Evolutionary conservation across 2,329 filamentous ascomycete species (phyloP), one percentile per base, ranked within the genome.

Genomic region (Fusarium tanahbumbuense): DNA sequence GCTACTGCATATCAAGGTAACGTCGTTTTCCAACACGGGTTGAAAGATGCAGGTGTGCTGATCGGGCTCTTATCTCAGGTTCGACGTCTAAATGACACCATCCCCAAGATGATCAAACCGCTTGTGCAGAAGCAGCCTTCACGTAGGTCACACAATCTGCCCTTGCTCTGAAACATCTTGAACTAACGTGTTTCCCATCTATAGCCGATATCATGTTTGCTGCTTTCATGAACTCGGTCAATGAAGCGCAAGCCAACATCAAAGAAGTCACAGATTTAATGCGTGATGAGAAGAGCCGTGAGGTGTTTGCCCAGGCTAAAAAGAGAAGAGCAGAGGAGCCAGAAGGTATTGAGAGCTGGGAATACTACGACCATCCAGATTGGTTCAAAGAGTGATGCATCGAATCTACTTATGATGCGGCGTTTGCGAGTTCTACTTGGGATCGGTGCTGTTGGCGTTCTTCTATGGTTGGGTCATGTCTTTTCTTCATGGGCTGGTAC

Each of bases 291-390:
- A 80, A 83, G 46, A 85, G 79, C 64, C 81, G 80, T 46, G 83
- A 83, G 55, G 80, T 88, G 13, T 80, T 91, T 56, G 82, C 85
- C 13, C 83, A 86, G 60, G 87, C 84, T 3, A 81, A 78, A 42
- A 83, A 85, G 72, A 89, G 88, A 71, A 83, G 83, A 20, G 80
- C 84, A 56, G 83, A 85, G 41, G 85, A 89, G 45, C 85, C 87
- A 0, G 81, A 83, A 53, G 86, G 84, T 6, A 89, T 91, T 68
- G 86, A 83, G 70, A 83, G 85, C 3, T 91, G 89, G 89, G 83
- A 82, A 49, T 83, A 87, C 22, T 84, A 81, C 57, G 86, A 91
- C 37, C 83, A 90, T 59, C 87, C 89, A 4, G 82, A 88, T 66
- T 91, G 88, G 88, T 83, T 86, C 63, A 78, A 63, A 49, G 74